phyloP scores from a whole-genome alignment of 1,284 basidiomycete genomes.

The Xanthoconium separans region DNA sequence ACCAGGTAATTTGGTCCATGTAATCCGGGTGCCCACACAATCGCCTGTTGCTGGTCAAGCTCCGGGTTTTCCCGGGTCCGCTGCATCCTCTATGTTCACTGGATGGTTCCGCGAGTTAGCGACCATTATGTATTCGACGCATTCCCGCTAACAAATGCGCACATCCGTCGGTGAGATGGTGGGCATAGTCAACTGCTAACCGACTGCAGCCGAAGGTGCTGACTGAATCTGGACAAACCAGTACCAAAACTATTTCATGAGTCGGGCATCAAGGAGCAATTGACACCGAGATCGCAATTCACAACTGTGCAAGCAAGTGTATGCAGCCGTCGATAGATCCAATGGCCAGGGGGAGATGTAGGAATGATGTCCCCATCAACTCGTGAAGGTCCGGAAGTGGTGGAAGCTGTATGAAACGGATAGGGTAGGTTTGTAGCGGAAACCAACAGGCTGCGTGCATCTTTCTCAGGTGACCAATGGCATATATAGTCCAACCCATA shows the following conservation, averaged over 20 bases:
- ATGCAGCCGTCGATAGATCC: not conserved
- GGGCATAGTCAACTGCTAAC: not conserved
- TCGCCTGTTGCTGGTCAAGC: not conserved
- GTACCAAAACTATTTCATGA: no score
- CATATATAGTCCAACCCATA: not conserved
- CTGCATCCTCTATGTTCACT: not conserved
- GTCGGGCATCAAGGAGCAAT: not conserved
- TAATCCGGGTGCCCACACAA: no score
- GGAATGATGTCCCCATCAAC: not conserved
- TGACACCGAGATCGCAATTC: not conserved
- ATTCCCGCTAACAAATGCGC: not conserved
- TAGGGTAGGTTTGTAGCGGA: not conserved
- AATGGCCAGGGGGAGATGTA: not conserved
- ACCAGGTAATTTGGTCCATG: no score
- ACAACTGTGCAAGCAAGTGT: not conserved
- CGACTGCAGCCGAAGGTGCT: not conserved
- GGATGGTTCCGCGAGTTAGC: not conserved
- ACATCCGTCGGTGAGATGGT: not conserved
- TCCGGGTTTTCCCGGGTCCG: not conserved
- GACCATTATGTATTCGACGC: not conserved
- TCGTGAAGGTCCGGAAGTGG: not conserved
- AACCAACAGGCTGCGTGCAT: not conserved
- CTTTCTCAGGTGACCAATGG: slow-evolving; percentile 6
- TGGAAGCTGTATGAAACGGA: not conserved
- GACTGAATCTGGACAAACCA: no score